Evolutionary conservation across 805 yeast species (phyloP), one percentile per base, ranked within the genome.

Genomic region (Schwanniomyces vanrijiae): DNA sequence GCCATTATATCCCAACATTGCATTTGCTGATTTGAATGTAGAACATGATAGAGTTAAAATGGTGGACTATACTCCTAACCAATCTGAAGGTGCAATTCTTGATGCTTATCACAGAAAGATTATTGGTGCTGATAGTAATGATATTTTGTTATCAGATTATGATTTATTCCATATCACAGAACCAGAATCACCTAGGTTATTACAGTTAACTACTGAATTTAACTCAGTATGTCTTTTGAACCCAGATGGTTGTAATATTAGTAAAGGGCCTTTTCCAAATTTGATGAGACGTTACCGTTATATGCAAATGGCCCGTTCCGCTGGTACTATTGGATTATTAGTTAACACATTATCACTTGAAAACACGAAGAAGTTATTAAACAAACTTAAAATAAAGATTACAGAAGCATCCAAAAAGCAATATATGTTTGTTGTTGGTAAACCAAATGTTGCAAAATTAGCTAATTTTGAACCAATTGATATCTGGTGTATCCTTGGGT

Each of bases 391-490:
- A 13, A 62, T 70, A 21, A 77, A 86, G 65, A 81, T 94, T 48
- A 78, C 75, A 43, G 75, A 71, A 3, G 90, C 92, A 0, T 97
- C 88, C 1, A 94, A 94, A 67, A 94, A 94, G 60, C 92, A 88
- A 54, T 94, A 94, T 61, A 79, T 90, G 61, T 90, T 94, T 69
- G 98, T 91, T 3, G 98, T 94, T 3, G 99, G 99, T 9, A 94
- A 94, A 64, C 98, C 98, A 8, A 94, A 94, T 60, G 97, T 94
- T 16, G 96, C 99, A 21, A 94, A 94, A 60, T 73, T 94, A 43
- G 99, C 98, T 8, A 94, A 94, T 64, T 94, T 94, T 62, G 99
- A 92, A 52, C 84, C 82, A n/a, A 80, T 94, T 11, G 98, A 94
- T 55, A 78, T 88, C 19, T 94, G 99, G 98, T 91, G 96, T 59